Evolutionary conservation across 257 asterid genomes (phyloP).

Genomic region (Verbascum thapsus): DNA sequence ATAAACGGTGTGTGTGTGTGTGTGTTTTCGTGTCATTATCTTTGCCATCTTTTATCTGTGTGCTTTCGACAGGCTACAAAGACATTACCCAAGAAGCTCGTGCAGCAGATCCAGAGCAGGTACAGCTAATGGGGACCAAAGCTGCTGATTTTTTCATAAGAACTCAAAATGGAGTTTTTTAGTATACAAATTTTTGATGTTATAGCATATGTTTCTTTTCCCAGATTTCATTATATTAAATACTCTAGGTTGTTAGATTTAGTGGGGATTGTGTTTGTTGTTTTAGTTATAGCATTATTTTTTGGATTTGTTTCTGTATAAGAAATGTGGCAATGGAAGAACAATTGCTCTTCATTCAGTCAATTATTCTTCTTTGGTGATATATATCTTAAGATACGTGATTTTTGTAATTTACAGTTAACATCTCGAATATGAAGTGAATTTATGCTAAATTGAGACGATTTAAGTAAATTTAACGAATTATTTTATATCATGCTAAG

Average conservation of each 20-base stretch:
- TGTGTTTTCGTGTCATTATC: neutral
- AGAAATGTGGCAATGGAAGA: no score
- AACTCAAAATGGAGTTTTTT: slow-evolving; percentile 1
- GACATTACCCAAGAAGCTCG: slow-evolving; percentile 68
- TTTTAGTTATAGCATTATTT: slow-evolving; percentile 2
- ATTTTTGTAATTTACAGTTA: no score
- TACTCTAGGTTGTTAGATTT: slow-evolving; percentile 20
- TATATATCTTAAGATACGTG: no score
- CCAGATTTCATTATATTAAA: neutral
- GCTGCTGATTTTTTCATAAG: slow-evolving; percentile 3
- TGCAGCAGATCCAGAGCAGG: slow-evolving; percentile 56
- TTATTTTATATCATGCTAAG: no score
- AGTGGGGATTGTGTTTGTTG: slow-evolving; percentile 7
- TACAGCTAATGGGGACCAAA: no score
- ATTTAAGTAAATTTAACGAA: no score
- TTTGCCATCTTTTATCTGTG: no score
- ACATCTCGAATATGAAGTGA: no score
- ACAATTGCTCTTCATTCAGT: no score
- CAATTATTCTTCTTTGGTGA: no score
- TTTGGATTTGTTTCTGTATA: slow-evolving; percentile 6
- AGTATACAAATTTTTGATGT: slow-evolving; percentile 18
- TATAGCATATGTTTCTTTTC: slow-evolving; percentile 12
- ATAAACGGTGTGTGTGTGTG: no score
- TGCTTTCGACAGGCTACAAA: slow-evolving; percentile 63
- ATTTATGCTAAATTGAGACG: no score